A percentile compares a stretch with the other conserved stretches of the same genome.
Evolutionary conservation across 2,329 filamentous ascomycete genomes (phyloP).

Genomic region (Xylaria sp.): DNA sequence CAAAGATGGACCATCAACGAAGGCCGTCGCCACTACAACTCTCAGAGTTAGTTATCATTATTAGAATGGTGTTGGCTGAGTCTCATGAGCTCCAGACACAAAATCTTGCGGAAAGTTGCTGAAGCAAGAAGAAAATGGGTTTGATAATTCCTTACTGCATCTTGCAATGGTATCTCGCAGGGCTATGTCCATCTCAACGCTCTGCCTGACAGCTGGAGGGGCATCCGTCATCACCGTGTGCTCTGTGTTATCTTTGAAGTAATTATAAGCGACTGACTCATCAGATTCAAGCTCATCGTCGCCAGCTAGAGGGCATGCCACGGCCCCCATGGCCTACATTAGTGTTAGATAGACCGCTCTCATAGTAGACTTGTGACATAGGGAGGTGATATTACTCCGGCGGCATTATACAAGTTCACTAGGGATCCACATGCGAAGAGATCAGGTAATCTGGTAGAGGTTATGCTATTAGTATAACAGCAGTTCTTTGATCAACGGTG

Average conservation of each 20-base stretch:
- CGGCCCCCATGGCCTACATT: background rate
- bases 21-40: background rate
- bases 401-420: background rate
- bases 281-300: background rate
- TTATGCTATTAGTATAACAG: background rate
- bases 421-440: background rate
- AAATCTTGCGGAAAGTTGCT: no score
- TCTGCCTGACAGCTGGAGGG: background rate
- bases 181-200: background rate
- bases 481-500: background rate
- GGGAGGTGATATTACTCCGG: background rate
- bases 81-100: no score
- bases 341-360: slow-evolving; percentile 5
- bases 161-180: slow-evolving; percentile 6
- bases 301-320: background rate
- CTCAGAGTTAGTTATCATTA: no score
- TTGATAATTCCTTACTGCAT: background rate
- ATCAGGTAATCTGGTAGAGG: background rate
- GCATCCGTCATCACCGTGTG: background rate
- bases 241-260: background rate
- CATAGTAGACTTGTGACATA: background rate
- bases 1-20: background rate
- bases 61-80: no score
- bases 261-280: background rate
- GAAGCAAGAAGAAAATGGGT: no score